A percentile compares a stretch with the other conserved stretches of the same genome.
These are phyloP conservation scores for Claviceps sp. DNA, from an alignment of 2,329 filamentous ascomycete species.

Conservation along the genomic window DNA sequence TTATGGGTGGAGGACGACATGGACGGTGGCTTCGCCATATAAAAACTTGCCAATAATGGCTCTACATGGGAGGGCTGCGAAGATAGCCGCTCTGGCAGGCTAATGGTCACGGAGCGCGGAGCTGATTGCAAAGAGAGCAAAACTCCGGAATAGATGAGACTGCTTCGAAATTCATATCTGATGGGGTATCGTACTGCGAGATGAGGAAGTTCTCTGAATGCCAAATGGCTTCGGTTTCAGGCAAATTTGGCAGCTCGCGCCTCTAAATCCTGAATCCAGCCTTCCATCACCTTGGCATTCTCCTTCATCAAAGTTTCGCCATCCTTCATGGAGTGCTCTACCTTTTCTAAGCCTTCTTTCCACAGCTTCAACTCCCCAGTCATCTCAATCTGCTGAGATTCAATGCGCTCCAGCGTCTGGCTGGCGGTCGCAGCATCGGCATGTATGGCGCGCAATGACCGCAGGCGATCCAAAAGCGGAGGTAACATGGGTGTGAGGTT, in stretches of 20 bases:
- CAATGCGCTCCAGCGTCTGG: constrained; percentile 62
- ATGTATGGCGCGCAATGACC: constrained; percentile 74
- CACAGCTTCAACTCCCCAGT: constrained; percentile 73
- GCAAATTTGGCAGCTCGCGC: constrained; percentile 52
- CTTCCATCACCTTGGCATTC: constrained; percentile 76
- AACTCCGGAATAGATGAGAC: not conserved
- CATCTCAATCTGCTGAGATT: constrained; percentile 71
- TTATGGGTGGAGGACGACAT: not conserved
- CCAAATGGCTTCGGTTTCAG: constrained; percentile 9
- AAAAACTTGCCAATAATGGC: too few relatives aligned
- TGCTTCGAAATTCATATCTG: not conserved
- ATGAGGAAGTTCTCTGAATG: not conserved
- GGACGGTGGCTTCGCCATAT: too few relatives aligned
- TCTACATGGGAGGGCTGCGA: too few relatives aligned
- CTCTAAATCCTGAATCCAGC: constrained; percentile 82
- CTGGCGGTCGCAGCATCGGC: constrained; percentile 73
- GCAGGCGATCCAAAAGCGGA: constrained; percentile 68
- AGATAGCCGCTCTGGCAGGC: too few relatives aligned
- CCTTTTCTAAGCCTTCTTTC: constrained; percentile 65
- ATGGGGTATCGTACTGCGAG: constrained; percentile 8
- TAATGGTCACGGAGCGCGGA: not conserved
- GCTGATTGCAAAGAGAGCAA: not conserved
- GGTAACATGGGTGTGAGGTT: constrained; percentile 74
- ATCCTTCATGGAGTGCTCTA: constrained; percentile 61
- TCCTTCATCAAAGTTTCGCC: constrained; percentile 56